Evolutionary conservation across 768 basidiomycete species (phyloP).

Genomic region (Filobasidium floriforme): DNA sequence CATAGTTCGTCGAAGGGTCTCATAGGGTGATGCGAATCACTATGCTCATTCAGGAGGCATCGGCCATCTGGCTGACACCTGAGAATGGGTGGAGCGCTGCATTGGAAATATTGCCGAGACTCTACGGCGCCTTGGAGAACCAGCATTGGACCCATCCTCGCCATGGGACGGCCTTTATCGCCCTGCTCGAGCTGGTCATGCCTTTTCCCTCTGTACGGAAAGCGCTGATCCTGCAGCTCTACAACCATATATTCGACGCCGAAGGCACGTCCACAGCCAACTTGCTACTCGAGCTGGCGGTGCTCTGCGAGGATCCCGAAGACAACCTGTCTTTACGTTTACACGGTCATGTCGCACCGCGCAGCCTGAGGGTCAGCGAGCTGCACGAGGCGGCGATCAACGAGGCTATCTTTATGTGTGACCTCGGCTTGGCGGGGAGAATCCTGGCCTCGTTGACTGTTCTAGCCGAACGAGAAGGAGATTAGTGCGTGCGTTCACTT

Average conservation of each 20-base stretch:
- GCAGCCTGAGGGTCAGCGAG: not conserved
- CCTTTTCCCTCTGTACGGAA: not conserved
- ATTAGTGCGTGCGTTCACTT: not conserved
- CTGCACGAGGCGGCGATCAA: not conserved
- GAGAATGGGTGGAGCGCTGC: not conserved
- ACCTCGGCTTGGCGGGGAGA: not conserved
- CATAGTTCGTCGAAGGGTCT: not conserved
- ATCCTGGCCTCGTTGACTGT: constrained; percentile 3
- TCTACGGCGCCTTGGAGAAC: not conserved
- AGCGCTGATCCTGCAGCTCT: not conserved
- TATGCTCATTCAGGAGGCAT: not conserved
- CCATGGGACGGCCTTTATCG: not conserved
- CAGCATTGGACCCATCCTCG: not conserved
- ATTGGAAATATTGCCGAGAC: not conserved
- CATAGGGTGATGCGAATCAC: not conserved
- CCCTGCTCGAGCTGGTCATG: not conserved
- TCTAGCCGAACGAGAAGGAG: not conserved
- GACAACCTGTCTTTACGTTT: not conserved
- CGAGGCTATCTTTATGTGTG: not conserved
- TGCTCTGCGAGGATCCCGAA: not conserved
- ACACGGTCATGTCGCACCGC: not conserved
- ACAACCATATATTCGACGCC: not conserved
- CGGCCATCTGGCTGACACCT: not conserved
- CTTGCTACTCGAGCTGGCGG: not conserved
- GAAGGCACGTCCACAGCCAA: not conserved